Conservation (phyloP, 441 rosid species). For the Erodium moschatum region DNA sequence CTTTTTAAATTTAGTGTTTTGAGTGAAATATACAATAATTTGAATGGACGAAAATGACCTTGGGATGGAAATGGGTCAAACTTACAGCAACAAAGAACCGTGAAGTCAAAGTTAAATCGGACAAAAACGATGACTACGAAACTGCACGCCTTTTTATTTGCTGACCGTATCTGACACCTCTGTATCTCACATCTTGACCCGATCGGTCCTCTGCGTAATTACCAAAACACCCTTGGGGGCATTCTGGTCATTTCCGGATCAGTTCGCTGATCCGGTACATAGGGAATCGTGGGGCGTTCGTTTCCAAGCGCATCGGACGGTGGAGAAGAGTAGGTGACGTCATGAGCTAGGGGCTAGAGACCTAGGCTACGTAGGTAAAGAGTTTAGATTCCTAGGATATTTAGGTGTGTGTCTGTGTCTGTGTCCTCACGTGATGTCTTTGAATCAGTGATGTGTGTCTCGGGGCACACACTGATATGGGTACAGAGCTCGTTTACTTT, state of each 20-base stretch:
- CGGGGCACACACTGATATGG: not conserved
- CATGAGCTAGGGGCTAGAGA: not conserved
- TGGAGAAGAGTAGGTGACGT: not conserved
- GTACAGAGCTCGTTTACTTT: not conserved
- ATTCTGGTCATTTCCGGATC: not conserved
- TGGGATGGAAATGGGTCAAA: conserved; percentile 8
- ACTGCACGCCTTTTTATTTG: conserved; percentile 21
- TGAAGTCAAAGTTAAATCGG: conserved; percentile 32
- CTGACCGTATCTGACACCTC: conserved; percentile 11
- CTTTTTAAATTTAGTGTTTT: too few relatives aligned
- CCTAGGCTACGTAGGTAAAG: too few relatives aligned
- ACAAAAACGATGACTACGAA: conserved; percentile 28
- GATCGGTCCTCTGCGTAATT: conserved; percentile 16
- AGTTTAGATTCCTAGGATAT: not conserved
- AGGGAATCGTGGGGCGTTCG: not conserved
- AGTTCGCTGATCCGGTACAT: not conserved
- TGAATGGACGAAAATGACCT: not conserved
- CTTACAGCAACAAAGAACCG: not conserved
- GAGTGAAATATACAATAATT: too few relatives aligned
- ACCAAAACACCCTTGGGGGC: conserved; percentile 14
- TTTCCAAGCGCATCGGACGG: conserved; percentile 1
- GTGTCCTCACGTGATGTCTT: not conserved
- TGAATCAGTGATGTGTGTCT: conserved; percentile 3
- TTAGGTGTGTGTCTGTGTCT: not conserved
- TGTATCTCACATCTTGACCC: conserved; percentile 21